Base-by-base conservation (phyloP, 2,329 filamentous ascomycete species). In the Ophiocordyceps camponoti-leonardi region DNA sequence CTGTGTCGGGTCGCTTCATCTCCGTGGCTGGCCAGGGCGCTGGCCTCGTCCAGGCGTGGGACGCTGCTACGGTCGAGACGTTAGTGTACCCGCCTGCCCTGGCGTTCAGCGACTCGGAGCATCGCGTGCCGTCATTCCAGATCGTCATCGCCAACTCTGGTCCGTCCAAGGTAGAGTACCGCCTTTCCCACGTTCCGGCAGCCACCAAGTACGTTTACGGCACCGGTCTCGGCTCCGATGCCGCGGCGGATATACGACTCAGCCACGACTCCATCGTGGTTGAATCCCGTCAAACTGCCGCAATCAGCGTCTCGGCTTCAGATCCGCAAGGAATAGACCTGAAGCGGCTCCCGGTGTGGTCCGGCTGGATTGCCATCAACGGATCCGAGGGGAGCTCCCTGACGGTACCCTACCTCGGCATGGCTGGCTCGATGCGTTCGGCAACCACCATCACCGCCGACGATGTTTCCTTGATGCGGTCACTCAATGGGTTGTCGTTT, bases 351-450 rank as follows among this genome's bases (percentile, higher is more conserved):
- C 45, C 45, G 10, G 6, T 50, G 7, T 48, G 44, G 49, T 50
- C 49, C n/a, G 45, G 49, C 33, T 50, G 45, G 47, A 16, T 50
- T 16, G 18, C 33, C 41, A 33, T 50, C 23, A 14, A 43, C 16
- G 45, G 45, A 3, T 48, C 49, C 22, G 47, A 49, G 26, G 47
- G 47, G 22, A 44, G n/a, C 20, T 44, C 45, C 6, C 20, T 47
- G 18, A 47, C 45, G 4, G 43, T 50, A 19, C 49, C 47, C 12
- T 50, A 48, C 28, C 49, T 48, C 13, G 47, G 49, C 13, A 19
- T 48, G 1, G 40, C 31, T 14, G 44, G 48, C 26, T 48, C 42
- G 13, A 31, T 48, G 12, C 41, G 43, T 1, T 42, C 41, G 4
- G 43, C 43, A 12, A 23, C 42, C 20, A 28, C 33, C 22, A 13